Evolutionary conservation across 768 basidiomycete species (phyloP).

Genomic region (Leccinellum albellum): DNA sequence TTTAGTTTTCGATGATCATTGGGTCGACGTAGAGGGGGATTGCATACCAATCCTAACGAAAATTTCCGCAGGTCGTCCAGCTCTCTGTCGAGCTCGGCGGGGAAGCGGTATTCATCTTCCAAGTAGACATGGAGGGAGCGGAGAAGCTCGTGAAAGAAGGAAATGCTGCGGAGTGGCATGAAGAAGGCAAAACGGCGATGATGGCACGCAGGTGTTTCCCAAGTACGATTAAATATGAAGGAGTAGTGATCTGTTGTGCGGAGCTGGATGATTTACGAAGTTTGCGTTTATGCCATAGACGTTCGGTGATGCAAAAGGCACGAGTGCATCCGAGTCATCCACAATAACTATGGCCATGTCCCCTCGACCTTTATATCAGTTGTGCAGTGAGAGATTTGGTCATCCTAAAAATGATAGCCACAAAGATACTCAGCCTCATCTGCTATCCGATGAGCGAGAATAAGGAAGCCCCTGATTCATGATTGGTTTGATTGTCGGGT

Average conservation of each 20-base stretch:
- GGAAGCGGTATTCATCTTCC: conserved; percentile 1
- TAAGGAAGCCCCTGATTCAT: not conserved
- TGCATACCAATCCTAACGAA: conserved; percentile 19
- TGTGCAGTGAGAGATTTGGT: not conserved
- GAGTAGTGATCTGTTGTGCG: not conserved
- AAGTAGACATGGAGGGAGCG: not conserved
- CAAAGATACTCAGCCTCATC: not conserved
- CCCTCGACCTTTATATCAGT: conserved; percentile 6
- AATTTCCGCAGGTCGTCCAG: conserved; percentile 22
- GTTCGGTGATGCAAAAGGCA: not conserved
- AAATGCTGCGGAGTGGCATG: conserved; percentile 8
- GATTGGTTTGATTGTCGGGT: not conserved
- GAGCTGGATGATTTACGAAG: not conserved
- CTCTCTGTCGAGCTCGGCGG: conserved; percentile 17
- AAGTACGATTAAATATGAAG: conserved; percentile 9
- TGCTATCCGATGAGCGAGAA: not conserved
- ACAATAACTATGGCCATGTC: not conserved
- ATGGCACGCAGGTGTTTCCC: not conserved
- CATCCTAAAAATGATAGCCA: not conserved
- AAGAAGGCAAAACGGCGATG: not conserved
- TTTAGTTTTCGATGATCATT: not conserved
- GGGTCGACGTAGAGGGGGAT: not conserved
- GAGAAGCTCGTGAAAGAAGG: not conserved
- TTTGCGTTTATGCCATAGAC: not conserved
- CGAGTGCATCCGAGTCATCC: too few relatives aligned